Percentiles rank a stretch among this genome's conserved stretches.
Conservation (phyloP, 75 land plant species). For the Ceratopteris richardii region DNA sequence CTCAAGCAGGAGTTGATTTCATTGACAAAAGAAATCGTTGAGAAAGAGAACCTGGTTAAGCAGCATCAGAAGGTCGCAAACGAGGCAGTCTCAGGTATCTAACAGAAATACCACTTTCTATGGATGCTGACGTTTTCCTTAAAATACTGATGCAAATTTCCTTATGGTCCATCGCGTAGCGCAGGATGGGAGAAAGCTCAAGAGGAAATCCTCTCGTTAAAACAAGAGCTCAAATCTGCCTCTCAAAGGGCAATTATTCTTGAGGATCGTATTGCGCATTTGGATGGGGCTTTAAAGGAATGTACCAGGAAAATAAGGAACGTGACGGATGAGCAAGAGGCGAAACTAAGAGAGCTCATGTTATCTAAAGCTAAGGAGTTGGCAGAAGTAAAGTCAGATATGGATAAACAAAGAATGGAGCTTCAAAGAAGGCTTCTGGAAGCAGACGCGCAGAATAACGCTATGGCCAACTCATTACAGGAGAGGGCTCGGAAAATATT, state of each 20-base stretch:
- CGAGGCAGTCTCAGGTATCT: slow-evolving; percentile 77
- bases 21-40: slow-evolving; percentile 31
- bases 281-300: slow-evolving; percentile 86
- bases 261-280: slow-evolving; percentile 55
- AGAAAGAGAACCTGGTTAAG: slow-evolving; percentile 52
- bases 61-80: slow-evolving; percentile 88
- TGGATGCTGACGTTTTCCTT: neutral
- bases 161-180: neutral
- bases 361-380: slow-evolving; percentile 39
- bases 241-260: slow-evolving; percentile 37
- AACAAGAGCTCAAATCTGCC: slow-evolving; percentile 53
- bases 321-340: slow-evolving; percentile 63
- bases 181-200: slow-evolving; percentile 95
- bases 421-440: slow-evolving; percentile 34
- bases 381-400: slow-evolving; percentile 39
- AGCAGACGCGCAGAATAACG: slow-evolving; percentile 21
- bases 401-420: slow-evolving; percentile 42
- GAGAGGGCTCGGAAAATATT: slow-evolving; percentile 26
- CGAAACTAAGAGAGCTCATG: slow-evolving; percentile 45
- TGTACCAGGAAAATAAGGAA: slow-evolving; percentile 71
- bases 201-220: slow-evolving; percentile 48
- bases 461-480: slow-evolving; percentile 17
- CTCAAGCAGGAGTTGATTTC: slow-evolving; percentile 20
- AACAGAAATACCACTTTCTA: neutral
- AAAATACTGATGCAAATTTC: neutral